Base-by-base conservation (phyloP, 225 moss, liverwort and hornwort species). In the Physcomitrium patens region DNA sequence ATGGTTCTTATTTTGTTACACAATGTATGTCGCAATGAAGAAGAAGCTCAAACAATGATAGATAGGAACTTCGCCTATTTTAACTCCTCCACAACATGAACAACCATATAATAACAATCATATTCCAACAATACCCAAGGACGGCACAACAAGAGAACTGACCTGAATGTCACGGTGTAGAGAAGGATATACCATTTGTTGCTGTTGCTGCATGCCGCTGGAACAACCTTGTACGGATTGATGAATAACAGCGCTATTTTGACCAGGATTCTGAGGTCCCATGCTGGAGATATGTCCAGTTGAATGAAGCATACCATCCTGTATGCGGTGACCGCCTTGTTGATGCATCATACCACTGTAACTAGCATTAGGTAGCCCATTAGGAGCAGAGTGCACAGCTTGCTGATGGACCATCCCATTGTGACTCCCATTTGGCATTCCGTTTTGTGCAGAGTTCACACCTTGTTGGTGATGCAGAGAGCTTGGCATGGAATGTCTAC, bases 91-190 rank as follows among this genome's bases (percentile, higher is more conserved):
- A n/a, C 23, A 18, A 12, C 18, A 42, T 15, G 19, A 46, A 17
- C 24, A 60, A 70, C 57, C 44, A 17, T 2, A 44, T 49, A 55
- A 16, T 44, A 24, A 24, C 43, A 48, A 12, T 27, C 12, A 59
- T 24, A 45, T 37, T 37, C 2, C 31, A 37, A 37, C 4, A 41
- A 23, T 23, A 63, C 58, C 59, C 26, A 10, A 70, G 55, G 43
- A 75, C 54, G 51, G 56, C 65, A 77, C 65, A 65, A 70, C 60
- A 66, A 71, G 71, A 78, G 75, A 80, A 76, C 84, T 77, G 67
- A 88, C 85, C 85, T 85, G 88, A 60, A 78, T 70, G 42, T 88
- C 87, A 67, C 84, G 81, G 76, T 70, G 78, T 66, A 79, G 65
- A 72, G 81, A 80, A 72, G 85, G 70, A 78, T 80, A 77, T 57